Percentiles rank a stretch among this genome's conserved stretches.
Conservation (phyloP, 2,329 filamentous ascomycete species). For the Ophiosphaerella herpotricha region DNA sequence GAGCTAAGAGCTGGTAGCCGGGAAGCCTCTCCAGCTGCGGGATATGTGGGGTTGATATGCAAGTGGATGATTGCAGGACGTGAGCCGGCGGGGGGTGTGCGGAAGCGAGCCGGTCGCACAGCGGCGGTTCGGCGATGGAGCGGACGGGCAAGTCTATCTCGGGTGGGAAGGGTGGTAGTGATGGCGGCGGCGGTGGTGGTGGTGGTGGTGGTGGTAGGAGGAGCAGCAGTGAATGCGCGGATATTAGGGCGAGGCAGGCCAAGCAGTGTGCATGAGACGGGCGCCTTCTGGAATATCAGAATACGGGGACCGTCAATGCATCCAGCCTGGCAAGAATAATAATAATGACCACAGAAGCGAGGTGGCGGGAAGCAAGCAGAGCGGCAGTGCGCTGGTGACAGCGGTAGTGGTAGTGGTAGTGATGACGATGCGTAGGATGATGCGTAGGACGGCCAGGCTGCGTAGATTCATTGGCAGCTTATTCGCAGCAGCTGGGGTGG, state of each 20-base stretch:
- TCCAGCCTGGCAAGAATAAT: no score
- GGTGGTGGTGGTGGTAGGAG: conserved; percentile 9
- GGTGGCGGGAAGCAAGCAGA: background rate
- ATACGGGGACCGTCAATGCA: no score
- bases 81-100: conserved; percentile 29
- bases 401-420: background rate
- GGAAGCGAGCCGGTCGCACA: conserved; percentile 17
- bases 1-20: conserved; percentile 4
- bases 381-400: background rate
- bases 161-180: conserved; percentile 12
- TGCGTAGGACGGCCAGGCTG: background rate
- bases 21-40: conserved; percentile 26
- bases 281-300: no score
- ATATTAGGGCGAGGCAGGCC: conserved; percentile 13
- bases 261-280: background rate
- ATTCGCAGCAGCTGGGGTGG: conserved; percentile 1
- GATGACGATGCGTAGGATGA: conserved; percentile 1
- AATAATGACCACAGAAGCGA: no score
- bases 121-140: conserved; percentile 10
- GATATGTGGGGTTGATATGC: conserved; percentile 25
- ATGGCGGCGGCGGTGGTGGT: conserved; percentile 10
- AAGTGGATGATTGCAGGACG: conserved; percentile 21
- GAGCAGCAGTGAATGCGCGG: conserved; percentile 13
- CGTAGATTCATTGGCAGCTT: conserved; percentile 5
- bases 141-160: conserved; percentile 1